Conservation (phyloP, 2,329 filamentous ascomycete species). For the Cladosporium sp. region DNA sequence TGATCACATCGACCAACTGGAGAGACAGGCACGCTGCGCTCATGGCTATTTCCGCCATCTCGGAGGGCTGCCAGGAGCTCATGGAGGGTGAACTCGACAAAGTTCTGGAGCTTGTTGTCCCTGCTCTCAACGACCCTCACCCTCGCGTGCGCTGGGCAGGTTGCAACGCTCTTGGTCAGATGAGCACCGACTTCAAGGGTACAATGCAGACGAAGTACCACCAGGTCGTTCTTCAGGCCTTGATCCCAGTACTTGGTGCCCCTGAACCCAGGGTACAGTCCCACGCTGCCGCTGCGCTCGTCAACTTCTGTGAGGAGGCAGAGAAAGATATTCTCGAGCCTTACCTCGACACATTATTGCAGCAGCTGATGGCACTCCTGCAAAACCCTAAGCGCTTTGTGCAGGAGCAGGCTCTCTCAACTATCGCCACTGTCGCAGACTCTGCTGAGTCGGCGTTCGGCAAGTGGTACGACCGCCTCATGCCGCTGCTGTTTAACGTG, state of each 20-base stretch:
- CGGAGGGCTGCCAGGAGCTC: constrained; percentile 88
- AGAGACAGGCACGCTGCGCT: constrained; percentile 91
- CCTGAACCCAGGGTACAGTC: constrained; percentile 91
- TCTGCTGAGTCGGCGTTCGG: constrained; percentile 91
- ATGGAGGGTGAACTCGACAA: constrained; percentile 95
- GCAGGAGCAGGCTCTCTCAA: constrained; percentile 94
- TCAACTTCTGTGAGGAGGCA: constrained; percentile 98
- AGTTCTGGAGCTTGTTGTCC: constrained; percentile 89
- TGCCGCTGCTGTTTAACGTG: constrained; percentile 90
- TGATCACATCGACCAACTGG: constrained; percentile 96
- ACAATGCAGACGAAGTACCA: constrained; percentile 98
- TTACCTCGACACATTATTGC: constrained; percentile 82
- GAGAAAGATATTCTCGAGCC: constrained; percentile 88
- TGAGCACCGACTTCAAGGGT: constrained; percentile 98
- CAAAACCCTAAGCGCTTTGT: constrained; percentile 93
- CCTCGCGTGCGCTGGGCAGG: constrained; percentile 94
- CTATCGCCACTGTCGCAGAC: constrained; percentile 97
- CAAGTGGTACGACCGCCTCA: constrained; percentile 91
- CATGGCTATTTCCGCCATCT: constrained; percentile 98
- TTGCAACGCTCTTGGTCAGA: constrained; percentile 97
- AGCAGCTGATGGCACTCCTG: constrained; percentile 77
- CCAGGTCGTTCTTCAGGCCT: constrained; percentile 75
- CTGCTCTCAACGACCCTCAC: constrained; percentile 81
- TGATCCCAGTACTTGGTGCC: constrained; percentile 86
- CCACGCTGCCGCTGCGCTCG: constrained; percentile 91